Evolutionary conservation across 1,139 yeast genomes (phyloP).

Genomic region (Blastobotrys buckinghamii): DNA sequence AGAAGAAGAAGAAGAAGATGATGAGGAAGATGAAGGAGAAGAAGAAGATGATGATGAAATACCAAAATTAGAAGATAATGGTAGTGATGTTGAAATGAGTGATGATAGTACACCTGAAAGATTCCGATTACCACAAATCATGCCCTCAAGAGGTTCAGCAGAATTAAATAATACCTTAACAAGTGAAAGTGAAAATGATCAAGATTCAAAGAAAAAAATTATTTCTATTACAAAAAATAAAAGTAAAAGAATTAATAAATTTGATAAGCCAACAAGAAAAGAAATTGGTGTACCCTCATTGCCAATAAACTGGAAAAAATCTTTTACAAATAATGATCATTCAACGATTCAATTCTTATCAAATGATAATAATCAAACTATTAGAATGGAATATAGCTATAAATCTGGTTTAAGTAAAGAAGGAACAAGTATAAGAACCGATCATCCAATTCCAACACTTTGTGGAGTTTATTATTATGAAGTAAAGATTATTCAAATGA

Average conservation of each 20-base stretch:
- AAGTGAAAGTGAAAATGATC: not conserved
- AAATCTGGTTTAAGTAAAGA: not conserved
- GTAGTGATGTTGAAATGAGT: slow-evolving; percentile 11
- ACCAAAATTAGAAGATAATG: not conserved
- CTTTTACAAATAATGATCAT: slow-evolving; percentile 9
- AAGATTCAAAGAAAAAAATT: not conserved
- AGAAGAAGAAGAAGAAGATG: not conserved
- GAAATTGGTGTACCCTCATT: slow-evolving; percentile 22
- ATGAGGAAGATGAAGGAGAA: not conserved
- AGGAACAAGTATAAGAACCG: slow-evolving; percentile 34
- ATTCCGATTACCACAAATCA: slow-evolving; percentile 23
- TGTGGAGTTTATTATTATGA: slow-evolving; percentile 57
- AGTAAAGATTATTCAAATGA: slow-evolving; percentile 35
- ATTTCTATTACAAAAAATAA: not conserved
- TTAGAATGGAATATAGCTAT: not conserved
- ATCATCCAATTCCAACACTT: slow-evolving; percentile 38
- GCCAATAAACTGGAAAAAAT: slow-evolving; percentile 22
- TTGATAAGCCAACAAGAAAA: slow-evolving; percentile 10
- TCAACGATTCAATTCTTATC: not conserved
- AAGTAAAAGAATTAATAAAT: not conserved
- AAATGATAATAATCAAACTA: not conserved
- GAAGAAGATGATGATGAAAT: not conserved
- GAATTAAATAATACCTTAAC: slow-evolving; percentile 18
- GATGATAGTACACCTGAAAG: slow-evolving; percentile 7
- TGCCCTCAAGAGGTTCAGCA: slow-evolving; percentile 25